Evolutionary conservation across 2,329 filamentous ascomycete species (phyloP).

Genomic region (Fusarium temperatum): DNA sequence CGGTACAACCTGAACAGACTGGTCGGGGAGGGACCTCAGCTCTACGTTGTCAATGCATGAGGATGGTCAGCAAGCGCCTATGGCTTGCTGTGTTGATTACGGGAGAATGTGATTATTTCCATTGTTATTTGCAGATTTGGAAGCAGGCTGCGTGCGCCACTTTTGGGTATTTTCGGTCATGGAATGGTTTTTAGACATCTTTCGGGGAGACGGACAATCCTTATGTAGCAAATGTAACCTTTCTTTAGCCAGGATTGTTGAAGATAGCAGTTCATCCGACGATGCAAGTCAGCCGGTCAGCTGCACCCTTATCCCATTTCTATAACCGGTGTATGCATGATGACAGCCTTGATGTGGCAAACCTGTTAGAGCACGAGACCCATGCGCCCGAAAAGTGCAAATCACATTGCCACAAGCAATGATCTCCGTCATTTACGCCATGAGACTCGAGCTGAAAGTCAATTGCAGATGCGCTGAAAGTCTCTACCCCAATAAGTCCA

Average conservation of each 20-base stretch:
- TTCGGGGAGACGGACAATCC: rapidly evolving
- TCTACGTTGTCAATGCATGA: background rate
- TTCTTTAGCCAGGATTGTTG: background rate
- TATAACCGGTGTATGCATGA: background rate
- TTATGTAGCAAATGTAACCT: background rate
- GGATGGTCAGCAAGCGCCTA: background rate
- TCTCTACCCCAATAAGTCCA: background rate
- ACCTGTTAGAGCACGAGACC: rapidly evolving
- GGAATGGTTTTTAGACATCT: background rate
- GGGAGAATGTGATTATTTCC: background rate
- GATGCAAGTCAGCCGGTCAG: background rate
- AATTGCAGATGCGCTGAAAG: rapidly evolving
- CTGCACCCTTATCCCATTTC: background rate
- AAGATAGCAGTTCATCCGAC: background rate
- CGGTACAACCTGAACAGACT: background rate
- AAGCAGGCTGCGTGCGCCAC: background rate
- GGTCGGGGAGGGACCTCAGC: rapidly evolving
- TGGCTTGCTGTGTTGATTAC: background rate
- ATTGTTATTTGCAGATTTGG: background rate
- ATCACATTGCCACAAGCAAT: background rate
- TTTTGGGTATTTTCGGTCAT: background rate
- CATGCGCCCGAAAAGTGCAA: rapidly evolving
- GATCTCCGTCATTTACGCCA: background rate
- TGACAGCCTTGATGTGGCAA: background rate
- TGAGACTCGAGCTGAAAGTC: background rate